Percentiles rank a stretch among this genome's conserved stretches.
Conservation (phyloP, 352 stramenopile species). For the Plasmopara halstedii region DNA sequence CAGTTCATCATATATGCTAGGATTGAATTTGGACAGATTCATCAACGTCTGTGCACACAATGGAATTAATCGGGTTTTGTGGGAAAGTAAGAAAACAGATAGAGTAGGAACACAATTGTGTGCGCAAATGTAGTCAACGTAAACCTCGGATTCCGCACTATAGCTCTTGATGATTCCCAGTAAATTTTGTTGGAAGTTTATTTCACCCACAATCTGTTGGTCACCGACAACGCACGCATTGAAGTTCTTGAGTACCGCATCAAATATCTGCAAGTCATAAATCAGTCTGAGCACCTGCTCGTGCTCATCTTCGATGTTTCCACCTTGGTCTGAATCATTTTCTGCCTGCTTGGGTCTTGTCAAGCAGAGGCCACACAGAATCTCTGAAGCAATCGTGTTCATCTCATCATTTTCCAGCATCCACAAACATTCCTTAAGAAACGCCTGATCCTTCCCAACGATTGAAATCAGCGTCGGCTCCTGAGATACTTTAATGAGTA, state of each 20-base stretch:
- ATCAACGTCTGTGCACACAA: constrained; percentile 63
- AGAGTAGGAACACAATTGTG: constrained; percentile 41
- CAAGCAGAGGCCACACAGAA: constrained; percentile 57
- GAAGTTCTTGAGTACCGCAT: constrained; percentile 60
- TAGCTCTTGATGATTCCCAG: constrained; percentile 73
- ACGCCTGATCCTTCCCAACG: constrained; percentile 43
- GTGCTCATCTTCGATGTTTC: constrained; percentile 19
- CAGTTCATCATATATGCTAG: constrained; percentile 54
- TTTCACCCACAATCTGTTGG: constrained; percentile 66
- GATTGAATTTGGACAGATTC: constrained; percentile 71
- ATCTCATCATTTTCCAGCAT: constrained; percentile 71
- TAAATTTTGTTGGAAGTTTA: constrained; percentile 72
- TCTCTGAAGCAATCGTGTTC: constrained; percentile 61
- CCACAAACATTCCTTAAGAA: constrained; percentile 64
- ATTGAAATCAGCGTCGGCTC: constrained; percentile 49
- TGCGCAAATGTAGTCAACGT: constrained; percentile 56
- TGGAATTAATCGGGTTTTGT: constrained; percentile 57
- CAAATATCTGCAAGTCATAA: constrained; percentile 52
- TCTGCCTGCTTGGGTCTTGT: constrained; percentile 28
- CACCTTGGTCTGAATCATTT: constrained; percentile 8
- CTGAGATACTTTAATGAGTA: constrained; percentile 56
- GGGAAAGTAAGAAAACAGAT: constrained; percentile 60
- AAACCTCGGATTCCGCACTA: constrained; percentile 43
- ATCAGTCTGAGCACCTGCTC: constrained; percentile 45
- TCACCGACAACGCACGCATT: constrained; percentile 57